phyloP scores from a whole-genome alignment of 495 filamentous ascomycete genomes.

The Hypoxylon cercidicola region DNA sequence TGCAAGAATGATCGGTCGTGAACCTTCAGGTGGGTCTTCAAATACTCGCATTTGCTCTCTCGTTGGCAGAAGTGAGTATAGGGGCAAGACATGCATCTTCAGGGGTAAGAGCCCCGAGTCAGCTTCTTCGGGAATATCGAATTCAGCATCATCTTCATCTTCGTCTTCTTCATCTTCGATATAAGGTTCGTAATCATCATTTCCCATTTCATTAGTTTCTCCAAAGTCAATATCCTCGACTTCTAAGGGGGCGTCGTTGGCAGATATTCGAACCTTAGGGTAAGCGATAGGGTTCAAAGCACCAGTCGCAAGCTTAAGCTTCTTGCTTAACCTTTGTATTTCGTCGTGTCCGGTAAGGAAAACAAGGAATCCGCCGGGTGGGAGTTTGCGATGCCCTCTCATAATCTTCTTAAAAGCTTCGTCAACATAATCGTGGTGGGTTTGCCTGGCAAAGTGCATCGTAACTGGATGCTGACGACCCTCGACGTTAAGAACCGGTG shows the following conservation, averaged over 20 bases:
- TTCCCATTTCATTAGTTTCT: conserved; percentile 59
- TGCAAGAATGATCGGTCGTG: conserved; percentile 87
- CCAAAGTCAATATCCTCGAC: conserved; percentile 89
- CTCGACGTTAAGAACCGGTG: conserved; percentile 88
- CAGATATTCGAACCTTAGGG: conserved; percentile 76
- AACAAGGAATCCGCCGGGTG: conserved; percentile 91
- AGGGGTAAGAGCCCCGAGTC: conserved; percentile 62
- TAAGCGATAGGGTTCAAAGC: conserved; percentile 61
- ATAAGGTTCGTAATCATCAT: conserved; percentile 47
- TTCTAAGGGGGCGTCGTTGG: conserved; percentile 82
- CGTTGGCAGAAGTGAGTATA: conserved; percentile 95
- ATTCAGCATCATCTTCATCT: conserved; percentile 69
- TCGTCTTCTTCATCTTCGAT: conserved; percentile 62
- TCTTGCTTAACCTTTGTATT: conserved; percentile 80
- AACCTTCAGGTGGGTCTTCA: conserved; percentile 82
- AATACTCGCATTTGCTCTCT: conserved; percentile 96
- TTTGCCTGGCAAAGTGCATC: conserved; percentile 85
- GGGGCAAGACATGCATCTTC: conserved; percentile 83
- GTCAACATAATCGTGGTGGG: conserved; percentile 86
- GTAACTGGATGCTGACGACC: conserved; percentile 94
- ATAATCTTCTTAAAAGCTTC: conserved; percentile 89
- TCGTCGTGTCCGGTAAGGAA: conserved; percentile 96
- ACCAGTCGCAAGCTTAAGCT: conserved; percentile 76
- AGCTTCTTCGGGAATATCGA: conserved; percentile 61
- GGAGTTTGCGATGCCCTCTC: conserved; percentile 88